A percentile compares a stretch with the other conserved stretches of the same genome.
Conservation (phyloP, 768 basidiomycete species). For the Tricholoma bakamatsutake region DNA sequence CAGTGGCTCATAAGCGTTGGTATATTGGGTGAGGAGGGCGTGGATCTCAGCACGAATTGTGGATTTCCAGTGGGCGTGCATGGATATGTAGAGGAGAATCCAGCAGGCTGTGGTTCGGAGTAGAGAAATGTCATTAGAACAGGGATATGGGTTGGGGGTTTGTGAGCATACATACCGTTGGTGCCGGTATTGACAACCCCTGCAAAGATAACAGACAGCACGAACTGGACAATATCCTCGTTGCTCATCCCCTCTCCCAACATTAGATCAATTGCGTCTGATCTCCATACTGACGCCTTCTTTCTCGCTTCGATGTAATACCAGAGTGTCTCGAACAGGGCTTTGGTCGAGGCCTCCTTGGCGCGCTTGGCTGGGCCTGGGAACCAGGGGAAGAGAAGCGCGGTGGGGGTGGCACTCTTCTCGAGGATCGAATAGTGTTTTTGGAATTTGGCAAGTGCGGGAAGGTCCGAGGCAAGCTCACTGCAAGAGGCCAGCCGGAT, state of each 20-base stretch:
- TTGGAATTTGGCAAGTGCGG: constrained; percentile 13
- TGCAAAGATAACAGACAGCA: constrained; percentile 30
- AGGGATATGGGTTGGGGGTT: background rate
- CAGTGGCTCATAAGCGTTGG: constrained; percentile 23
- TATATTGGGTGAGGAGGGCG: constrained; percentile 23
- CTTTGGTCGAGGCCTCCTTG: constrained; percentile 25
- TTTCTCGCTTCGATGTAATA: constrained; percentile 23
- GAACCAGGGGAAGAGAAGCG: constrained; percentile 30
- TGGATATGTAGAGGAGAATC: constrained; percentile 28
- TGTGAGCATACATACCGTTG: background rate
- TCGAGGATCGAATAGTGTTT: constrained; percentile 19
- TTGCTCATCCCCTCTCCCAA: constrained; percentile 23
- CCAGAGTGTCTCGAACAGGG: constrained; percentile 20
- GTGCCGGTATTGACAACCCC: constrained; percentile 25
- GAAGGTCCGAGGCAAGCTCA: constrained; percentile 19
- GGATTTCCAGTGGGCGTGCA: constrained; percentile 28
- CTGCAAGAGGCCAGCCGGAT: constrained; percentile 24
- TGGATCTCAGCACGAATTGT: constrained; percentile 25
- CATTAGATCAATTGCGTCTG: constrained; percentile 31
- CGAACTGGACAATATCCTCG: constrained; percentile 23
- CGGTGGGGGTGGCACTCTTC: constrained; percentile 26
- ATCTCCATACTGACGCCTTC: constrained; percentile 15
- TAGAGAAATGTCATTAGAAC: background rate
- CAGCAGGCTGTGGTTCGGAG: constrained; percentile 25
- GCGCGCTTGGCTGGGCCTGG: constrained; percentile 24